phyloP scores from a whole-genome alignment of 2,329 filamentous ascomycete genomes.

The Diplodia intermedia region DNA sequence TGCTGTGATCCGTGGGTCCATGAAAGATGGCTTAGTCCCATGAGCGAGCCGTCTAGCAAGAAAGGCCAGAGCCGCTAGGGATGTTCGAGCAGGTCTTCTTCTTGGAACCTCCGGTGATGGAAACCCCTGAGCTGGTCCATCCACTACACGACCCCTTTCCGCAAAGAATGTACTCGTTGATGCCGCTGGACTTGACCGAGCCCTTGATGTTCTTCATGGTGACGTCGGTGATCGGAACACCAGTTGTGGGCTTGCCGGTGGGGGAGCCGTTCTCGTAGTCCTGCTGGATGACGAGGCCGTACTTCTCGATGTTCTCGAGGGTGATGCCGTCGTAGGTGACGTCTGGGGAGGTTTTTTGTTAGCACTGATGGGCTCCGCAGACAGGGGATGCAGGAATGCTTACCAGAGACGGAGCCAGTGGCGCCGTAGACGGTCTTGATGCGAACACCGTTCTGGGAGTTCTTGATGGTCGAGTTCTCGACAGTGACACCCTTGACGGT shows the following conservation, averaged over 20 bases:
- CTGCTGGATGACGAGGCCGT: conserved; percentile 61
- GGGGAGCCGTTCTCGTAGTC: conserved; percentile 59
- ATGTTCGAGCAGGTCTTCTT: conserved; percentile 46
- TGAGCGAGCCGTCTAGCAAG: conserved; percentile 39
- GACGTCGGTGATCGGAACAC: conserved; percentile 57
- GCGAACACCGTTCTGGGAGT: conserved; percentile 61
- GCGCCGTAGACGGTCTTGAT: conserved; percentile 61
- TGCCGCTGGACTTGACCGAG: conserved; percentile 42
- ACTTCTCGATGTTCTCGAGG: conserved; percentile 54
- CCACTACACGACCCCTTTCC: conserved; percentile 59
- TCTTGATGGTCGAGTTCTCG: conserved; percentile 52
- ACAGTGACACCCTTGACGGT: conserved; percentile 59
- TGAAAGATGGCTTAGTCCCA: no score
- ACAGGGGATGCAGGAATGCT: neutral
- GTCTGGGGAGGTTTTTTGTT: neutral
- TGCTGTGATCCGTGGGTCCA: no score
- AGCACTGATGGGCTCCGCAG: neutral
- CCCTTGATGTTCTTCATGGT: conserved; percentile 53
- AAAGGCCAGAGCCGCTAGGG: conserved; percentile 44
- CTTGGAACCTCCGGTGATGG: conserved; percentile 47
- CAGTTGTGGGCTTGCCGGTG: conserved; percentile 55
- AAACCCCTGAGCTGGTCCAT: conserved; percentile 62
- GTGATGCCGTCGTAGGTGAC: conserved; percentile 57
- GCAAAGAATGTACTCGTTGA: conserved; percentile 62
- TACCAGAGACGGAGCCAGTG: conserved; percentile 59